These are phyloP conservation scores for Ogataea neopini DNA, from an alignment of 805 yeast species.

Conservation along the genomic window DNA sequence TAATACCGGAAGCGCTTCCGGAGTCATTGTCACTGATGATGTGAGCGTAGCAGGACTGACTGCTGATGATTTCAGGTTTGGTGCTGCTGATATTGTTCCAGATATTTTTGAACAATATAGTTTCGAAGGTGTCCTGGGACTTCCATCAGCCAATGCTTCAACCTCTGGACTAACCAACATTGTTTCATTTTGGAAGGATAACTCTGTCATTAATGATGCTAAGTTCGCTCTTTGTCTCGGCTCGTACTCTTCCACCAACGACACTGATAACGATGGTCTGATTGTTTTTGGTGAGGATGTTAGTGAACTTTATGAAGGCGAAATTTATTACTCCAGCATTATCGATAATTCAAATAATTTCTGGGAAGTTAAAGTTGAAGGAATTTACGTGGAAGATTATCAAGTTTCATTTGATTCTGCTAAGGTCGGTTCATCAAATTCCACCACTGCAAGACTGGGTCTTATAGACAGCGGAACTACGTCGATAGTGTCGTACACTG, in stretches of 20 bases:
- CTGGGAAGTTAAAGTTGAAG: conserved; percentile 53
- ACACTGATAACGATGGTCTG: conserved; percentile 39
- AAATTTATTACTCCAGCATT: conserved; percentile 42
- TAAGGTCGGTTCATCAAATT: conserved; percentile 14
- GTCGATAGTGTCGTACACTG: conserved; percentile 52
- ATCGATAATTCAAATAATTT: conserved; percentile 37
- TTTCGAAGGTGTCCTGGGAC: conserved; percentile 62
- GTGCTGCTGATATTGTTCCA: conserved; percentile 55
- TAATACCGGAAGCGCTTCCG: conserved; percentile 54
- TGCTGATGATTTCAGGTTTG: conserved; percentile 47
- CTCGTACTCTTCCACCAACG: conserved; percentile 22
- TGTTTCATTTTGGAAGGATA: conserved; percentile 39
- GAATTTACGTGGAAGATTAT: conserved; percentile 38
- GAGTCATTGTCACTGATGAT: conserved; percentile 44
- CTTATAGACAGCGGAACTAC: conserved; percentile 71
- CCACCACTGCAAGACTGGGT: conserved; percentile 39
- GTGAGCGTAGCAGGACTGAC: conserved; percentile 38
- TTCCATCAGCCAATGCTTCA: conserved; percentile 47
- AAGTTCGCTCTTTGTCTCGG: conserved; percentile 51
- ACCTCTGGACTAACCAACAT: conserved; percentile 39
- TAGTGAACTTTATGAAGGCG: conserved; percentile 40
- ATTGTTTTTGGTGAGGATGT: conserved; percentile 45
- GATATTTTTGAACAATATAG: conserved; percentile 51
- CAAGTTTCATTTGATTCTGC: conserved; percentile 36
- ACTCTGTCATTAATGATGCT: conserved; percentile 37